A percentile compares a stretch with the other conserved stretches of the same genome.
These are phyloP conservation scores for Aspergillus ellipticus DNA, from an alignment of 495 filamentous ascomycete genomes.

Conservation along the genomic window DNA sequence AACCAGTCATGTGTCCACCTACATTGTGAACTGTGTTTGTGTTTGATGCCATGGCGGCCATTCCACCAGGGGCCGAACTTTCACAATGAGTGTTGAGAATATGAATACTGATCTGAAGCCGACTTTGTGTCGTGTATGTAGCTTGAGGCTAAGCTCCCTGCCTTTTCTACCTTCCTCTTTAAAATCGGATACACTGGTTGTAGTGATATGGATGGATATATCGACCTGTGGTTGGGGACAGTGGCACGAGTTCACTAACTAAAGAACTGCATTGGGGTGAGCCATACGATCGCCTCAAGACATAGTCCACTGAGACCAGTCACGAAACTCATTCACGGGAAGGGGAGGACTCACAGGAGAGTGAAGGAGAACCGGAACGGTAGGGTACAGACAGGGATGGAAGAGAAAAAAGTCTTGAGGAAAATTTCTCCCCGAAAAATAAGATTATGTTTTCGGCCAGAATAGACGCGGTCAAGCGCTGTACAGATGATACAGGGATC, in stretches of 20 bases:
- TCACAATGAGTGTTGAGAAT: conserved; percentile 30
- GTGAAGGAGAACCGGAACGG: conserved; percentile 4
- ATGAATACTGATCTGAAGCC: not conserved
- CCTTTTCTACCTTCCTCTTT: not conserved
- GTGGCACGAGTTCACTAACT: conserved; percentile 9
- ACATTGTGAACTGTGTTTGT: conserved; percentile 38
- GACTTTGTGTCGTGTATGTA: not conserved
- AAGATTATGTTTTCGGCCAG: conserved; percentile 17
- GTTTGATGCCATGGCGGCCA: conserved; percentile 42
- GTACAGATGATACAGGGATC: conserved; percentile 35
- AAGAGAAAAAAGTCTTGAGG: not conserved
- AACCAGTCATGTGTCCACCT: conserved; percentile 11
- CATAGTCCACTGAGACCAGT: not conserved
- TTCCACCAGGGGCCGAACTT: conserved; percentile 19
- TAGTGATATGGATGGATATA: not conserved
- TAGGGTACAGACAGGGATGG: conserved; percentile 4
- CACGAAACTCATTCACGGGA: not conserved
- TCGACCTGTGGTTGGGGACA: not conserved
- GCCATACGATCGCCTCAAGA: conserved; percentile 5
- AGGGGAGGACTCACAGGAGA: conserved; percentile 9
- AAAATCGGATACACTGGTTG: not conserved
- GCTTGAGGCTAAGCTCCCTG: not conserved
- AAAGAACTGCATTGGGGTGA: conserved; percentile 12
- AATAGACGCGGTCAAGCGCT: conserved; percentile 28
- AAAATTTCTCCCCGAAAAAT: conserved; percentile 7